Evolutionary conservation across 768 basidiomycete genomes (phyloP).

Genomic region (Termitomyces sp.): DNA sequence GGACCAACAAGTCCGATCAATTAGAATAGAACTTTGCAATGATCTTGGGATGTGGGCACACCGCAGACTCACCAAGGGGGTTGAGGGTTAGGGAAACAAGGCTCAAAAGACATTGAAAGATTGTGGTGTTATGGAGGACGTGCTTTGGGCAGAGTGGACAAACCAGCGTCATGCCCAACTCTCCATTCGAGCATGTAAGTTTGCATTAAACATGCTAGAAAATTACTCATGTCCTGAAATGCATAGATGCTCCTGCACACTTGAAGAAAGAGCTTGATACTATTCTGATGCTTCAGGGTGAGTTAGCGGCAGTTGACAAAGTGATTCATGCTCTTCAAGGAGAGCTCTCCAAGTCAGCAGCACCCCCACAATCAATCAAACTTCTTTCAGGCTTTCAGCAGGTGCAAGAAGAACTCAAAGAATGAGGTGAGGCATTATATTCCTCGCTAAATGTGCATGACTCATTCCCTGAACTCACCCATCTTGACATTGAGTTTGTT

Average conservation of each 20-base stretch:
- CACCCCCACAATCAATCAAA: slow-evolving; percentile 1
- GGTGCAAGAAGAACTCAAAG: slow-evolving; percentile 16
- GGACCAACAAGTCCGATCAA: too few relatives aligned
- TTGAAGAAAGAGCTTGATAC: slow-evolving; percentile 15
- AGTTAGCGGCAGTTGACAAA: slow-evolving; percentile 11
- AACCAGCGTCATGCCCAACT: not conserved
- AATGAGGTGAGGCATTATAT: slow-evolving; percentile 28
- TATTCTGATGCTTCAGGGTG: not conserved
- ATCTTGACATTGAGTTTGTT: slow-evolving; percentile 25
- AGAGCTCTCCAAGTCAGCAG: not conserved
- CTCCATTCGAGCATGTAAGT: not conserved
- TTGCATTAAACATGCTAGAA: too few relatives aligned
- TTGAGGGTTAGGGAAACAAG: too few relatives aligned
- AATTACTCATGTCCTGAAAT: too few relatives aligned
- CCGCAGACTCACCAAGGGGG: too few relatives aligned
- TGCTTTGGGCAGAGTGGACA: too few relatives aligned
- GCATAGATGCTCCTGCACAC: too few relatives aligned
- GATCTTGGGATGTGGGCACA: too few relatives aligned
- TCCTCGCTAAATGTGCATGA: slow-evolving; percentile 29
- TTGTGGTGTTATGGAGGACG: too few relatives aligned
- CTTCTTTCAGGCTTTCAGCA: slow-evolving; percentile 18
- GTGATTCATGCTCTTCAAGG: slow-evolving; percentile 12
- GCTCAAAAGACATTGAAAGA: too few relatives aligned
- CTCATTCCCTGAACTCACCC: slow-evolving; percentile 28
- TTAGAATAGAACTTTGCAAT: too few relatives aligned